Conservation (phyloP, 228 moss, liverwort and hornwort genomes). For the Sphagnum magellanicum region DNA sequence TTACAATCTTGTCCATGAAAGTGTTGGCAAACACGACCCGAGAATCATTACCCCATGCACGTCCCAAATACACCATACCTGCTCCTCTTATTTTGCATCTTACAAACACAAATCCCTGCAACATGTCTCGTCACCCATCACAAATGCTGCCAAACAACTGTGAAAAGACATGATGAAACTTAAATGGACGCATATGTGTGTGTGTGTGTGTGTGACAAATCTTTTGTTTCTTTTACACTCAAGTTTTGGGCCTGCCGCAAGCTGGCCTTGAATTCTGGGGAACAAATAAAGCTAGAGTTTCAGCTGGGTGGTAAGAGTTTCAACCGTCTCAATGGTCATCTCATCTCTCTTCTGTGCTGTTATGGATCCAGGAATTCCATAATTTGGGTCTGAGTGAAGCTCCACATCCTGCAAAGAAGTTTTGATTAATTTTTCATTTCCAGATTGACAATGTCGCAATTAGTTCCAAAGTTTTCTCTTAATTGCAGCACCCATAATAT, state of each 20-base stretch:
- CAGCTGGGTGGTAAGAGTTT: not conserved
- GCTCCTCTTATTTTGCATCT: constrained; percentile 38
- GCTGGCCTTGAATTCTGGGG: no score
- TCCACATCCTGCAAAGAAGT: constrained; percentile 9
- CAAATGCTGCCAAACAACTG: no score
- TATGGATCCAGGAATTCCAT: constrained; percentile 22
- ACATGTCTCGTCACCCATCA: not conserved
- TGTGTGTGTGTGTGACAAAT: no score
- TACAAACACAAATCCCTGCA: constrained; percentile 44
- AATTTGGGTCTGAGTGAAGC: constrained; percentile 7
- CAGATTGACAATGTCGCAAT: constrained; percentile 13
- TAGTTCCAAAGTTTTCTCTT: not conserved
- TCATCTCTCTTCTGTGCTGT: constrained; percentile 53
- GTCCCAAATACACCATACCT: constrained; percentile 57
- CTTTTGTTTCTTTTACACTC: no score
- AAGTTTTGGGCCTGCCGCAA: no score
- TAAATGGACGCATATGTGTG: no score
- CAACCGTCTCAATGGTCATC: constrained; percentile 22
- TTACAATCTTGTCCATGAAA: constrained; percentile 48
- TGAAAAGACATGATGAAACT: no score
- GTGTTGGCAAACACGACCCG: constrained; percentile 59
- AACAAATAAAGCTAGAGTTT: no score
- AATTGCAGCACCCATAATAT: not conserved
- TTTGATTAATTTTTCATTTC: not conserved
- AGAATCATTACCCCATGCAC: constrained; percentile 58